Conservation (phyloP, 192 early-diverging fungal genomes). For the Coemansia sp. region DNA sequence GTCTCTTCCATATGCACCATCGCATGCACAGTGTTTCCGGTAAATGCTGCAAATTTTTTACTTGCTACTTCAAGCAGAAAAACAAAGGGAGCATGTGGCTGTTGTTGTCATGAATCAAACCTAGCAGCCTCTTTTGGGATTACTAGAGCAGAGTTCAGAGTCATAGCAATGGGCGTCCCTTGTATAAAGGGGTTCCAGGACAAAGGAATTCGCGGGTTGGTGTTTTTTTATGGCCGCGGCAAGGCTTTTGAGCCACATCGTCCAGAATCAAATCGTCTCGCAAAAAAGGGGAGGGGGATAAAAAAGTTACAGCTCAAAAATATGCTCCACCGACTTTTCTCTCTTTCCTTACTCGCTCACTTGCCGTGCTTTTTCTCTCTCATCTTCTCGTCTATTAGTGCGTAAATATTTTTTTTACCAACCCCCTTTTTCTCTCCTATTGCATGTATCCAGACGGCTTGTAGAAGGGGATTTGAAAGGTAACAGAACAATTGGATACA, state of each 20-base stretch:
- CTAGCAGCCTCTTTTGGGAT: not conserved
- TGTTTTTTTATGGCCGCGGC: too few species aligned
- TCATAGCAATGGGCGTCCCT: not conserved
- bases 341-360: slow-evolving; percentile 3
- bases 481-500: not conserved
- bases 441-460: not conserved
- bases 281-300: too few species aligned
- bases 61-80: not conserved
- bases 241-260: too few species aligned
- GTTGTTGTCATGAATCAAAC: not conserved
- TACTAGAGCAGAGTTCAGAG: not conserved
- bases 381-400: not conserved
- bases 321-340: not conserved
- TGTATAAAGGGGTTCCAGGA: not conserved
- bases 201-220: not conserved
- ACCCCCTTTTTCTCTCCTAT: not conserved
- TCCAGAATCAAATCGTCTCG: too few species aligned
- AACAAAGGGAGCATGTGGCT: not conserved
- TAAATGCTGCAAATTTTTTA: not conserved
- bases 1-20: not conserved
- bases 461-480: not conserved
- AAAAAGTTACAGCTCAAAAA: too few species aligned
- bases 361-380: not conserved
- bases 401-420: slow-evolving; percentile 8
- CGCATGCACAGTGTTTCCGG: not conserved